Evolutionary conservation across 2,329 filamentous ascomycete species (phyloP).

Genomic region (Sporothrix brasiliensis): DNA sequence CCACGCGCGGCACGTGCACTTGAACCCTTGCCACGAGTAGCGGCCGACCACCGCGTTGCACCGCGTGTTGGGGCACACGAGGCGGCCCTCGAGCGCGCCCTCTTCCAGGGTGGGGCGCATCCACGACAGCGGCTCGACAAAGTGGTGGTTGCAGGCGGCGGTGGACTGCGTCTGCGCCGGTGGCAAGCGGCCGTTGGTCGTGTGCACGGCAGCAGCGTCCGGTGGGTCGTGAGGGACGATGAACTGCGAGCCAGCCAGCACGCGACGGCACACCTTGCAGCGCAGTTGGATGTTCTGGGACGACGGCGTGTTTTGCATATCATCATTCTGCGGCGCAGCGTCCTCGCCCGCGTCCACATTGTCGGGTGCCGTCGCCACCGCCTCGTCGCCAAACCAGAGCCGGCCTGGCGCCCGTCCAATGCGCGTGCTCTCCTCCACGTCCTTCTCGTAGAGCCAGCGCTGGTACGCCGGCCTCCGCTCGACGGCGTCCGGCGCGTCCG

Average conservation of each 20-base stretch:
- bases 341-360: neutral
- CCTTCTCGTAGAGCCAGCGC: conserved; percentile 63
- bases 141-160: conserved; percentile 76
- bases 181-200: too few species aligned
- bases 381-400: conserved; percentile 81
- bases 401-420: conserved; percentile 78
- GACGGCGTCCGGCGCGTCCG: conserved; percentile 54
- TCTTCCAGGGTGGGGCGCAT: conserved; percentile 84
- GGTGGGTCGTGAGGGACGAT: conserved; percentile 63
- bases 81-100: conserved; percentile 78
- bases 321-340: too few species aligned
- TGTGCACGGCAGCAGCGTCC: too few species aligned
- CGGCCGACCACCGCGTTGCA: conserved; percentile 85
- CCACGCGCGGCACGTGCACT: conserved; percentile 89
- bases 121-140: conserved; percentile 91
- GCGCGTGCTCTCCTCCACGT: conserved; percentile 62
- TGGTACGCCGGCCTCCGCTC: conserved; percentile 77
- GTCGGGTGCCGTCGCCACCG: conserved; percentile 31
- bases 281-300: conserved; percentile 62
- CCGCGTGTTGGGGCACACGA: conserved; percentile 76
- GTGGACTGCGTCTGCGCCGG: conserved; percentile 6
- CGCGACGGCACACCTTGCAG: conserved; percentile 87
- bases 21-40: conserved; percentile 95
- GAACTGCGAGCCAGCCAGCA: conserved; percentile 60
- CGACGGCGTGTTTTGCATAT: neutral